These are phyloP conservation scores for Sporodiniella umbellata DNA, from an alignment of 371 early-diverging fungal species.

Conservation along the genomic window DNA sequence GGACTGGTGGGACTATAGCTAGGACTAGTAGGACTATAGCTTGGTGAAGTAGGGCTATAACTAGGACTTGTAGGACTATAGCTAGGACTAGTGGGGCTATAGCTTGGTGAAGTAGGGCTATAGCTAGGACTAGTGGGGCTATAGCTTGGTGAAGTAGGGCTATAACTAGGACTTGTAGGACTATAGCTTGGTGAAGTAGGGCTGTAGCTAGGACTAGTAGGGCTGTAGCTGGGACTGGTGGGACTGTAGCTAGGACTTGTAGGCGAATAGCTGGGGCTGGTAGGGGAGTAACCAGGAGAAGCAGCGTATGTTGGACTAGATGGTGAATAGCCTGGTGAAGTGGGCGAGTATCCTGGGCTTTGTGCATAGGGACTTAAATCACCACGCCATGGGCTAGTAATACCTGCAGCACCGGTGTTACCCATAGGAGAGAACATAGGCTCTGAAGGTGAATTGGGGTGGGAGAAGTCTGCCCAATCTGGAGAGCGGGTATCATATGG, in stretches of 20 bases:
- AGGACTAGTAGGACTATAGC: slow-evolving; percentile 61
- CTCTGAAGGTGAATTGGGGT: slow-evolving; percentile 53
- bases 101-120: slow-evolving; percentile 72
- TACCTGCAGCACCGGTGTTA: slow-evolving; percentile 46
- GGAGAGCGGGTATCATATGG: slow-evolving; percentile 60
- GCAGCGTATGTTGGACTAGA: slow-evolving; percentile 66
- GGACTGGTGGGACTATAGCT: slow-evolving; percentile 69
- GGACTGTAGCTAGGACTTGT: slow-evolving; percentile 64
- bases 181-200: slow-evolving; percentile 70
- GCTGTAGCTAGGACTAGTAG: slow-evolving; percentile 63
- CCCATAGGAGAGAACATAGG: slow-evolving; percentile 70
- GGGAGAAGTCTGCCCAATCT: slow-evolving; percentile 56
- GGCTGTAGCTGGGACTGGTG: slow-evolving; percentile 57
- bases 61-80: slow-evolving; percentile 71
- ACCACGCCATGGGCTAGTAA: slow-evolving; percentile 53
- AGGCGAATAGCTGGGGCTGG: slow-evolving; percentile 68
- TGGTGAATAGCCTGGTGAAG: slow-evolving; percentile 75
- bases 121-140: slow-evolving; percentile 73
- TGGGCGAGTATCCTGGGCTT: slow-evolving; percentile 74
- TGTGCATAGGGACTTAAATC: slow-evolving; percentile 50
- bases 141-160: slow-evolving; percentile 80
- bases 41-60: slow-evolving; percentile 53
- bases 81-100: slow-evolving; percentile 73
- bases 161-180: slow-evolving; percentile 66
- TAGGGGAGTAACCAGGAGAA: slow-evolving; percentile 73